Evolutionary conservation across 2,329 filamentous ascomycete species (phyloP).

Genomic region (Teratosphaeria pseudoeucalypti): DNA sequence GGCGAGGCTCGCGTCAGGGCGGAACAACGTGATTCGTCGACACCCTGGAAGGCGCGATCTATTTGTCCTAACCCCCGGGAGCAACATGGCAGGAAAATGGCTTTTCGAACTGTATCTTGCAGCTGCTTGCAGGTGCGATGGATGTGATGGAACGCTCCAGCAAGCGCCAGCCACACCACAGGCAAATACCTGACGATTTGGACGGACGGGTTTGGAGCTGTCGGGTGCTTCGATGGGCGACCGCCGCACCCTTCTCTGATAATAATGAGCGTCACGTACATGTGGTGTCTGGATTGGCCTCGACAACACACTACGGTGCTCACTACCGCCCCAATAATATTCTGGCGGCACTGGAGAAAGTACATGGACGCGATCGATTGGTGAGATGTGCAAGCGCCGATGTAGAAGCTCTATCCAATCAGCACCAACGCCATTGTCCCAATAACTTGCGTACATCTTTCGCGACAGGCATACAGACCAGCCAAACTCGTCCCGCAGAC

Average conservation of each 20-base stretch:
- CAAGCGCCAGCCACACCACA: too few species aligned
- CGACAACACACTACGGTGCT: too few species aligned
- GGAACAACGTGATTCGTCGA: not conserved
- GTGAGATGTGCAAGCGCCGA: not conserved
- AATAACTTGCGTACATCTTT: not conserved
- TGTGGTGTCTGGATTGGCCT: too few species aligned
- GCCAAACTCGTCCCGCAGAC: not conserved
- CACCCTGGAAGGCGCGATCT: not conserved
- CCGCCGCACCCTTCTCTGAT: not conserved
- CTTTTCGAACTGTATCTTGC: too few species aligned
- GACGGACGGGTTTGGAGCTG: not conserved
- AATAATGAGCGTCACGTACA: too few species aligned
- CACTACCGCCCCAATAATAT: not conserved
- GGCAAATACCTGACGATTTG: not conserved
- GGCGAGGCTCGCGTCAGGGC: not conserved
- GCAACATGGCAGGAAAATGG: too few species aligned
- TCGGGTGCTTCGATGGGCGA: not conserved
- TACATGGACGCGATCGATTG: not conserved
- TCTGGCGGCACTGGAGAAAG: not conserved
- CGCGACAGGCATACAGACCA: not conserved
- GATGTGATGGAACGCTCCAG: not conserved
- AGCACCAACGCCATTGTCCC: not conserved
- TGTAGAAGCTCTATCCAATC: not conserved
- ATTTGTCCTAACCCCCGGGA: too few species aligned
- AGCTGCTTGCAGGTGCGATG: too few species aligned